Conservation (phyloP, 176 grass and related monocot genomes). For the Carex parvula region DNA sequence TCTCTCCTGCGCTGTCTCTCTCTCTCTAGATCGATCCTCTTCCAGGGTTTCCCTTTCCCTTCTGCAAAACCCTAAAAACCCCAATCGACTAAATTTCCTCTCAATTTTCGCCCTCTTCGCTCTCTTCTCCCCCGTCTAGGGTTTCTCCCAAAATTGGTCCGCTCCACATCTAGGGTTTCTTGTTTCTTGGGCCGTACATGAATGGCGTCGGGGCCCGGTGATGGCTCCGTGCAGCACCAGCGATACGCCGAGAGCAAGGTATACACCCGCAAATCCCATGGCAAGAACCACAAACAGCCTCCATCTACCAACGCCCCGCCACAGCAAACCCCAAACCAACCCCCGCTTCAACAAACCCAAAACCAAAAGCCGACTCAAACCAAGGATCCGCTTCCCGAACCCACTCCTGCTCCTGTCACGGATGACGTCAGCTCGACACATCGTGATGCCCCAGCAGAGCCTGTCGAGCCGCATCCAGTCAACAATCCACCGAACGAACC, state of each 20-base stretch:
- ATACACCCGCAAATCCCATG: conserved; percentile 60
- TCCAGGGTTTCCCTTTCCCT: conserved; percentile 9
- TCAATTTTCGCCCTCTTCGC: background rate
- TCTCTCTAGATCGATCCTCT: conserved; percentile 26
- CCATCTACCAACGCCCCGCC: conserved; percentile 30
- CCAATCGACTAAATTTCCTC: conserved; percentile 5
- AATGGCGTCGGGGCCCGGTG: conserved; percentile 47
- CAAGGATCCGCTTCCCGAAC: conserved; percentile 27
- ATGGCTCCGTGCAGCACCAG: conserved; percentile 28
- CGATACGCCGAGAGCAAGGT: conserved; percentile 79
- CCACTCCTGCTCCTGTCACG: conserved; percentile 11
- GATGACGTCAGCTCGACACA: conserved; percentile 26
- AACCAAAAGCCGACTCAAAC: background rate
- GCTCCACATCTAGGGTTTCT: background rate
- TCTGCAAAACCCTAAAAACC: conserved; percentile 32
- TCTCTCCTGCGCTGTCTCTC: conserved; percentile 18
- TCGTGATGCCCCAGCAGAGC: background rate
- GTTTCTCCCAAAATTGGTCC: conserved; percentile 15
- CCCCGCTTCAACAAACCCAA: background rate
- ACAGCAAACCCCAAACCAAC: conserved; percentile 34
- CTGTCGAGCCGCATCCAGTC: background rate
- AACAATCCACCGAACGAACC: background rate
- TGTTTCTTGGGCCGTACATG: conserved; percentile 36
- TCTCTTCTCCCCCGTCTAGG: background rate
- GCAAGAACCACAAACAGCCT: conserved; percentile 53